phyloP scores from a whole-genome alignment of 148 eudicot species.

The Limonium bicolor region DNA sequence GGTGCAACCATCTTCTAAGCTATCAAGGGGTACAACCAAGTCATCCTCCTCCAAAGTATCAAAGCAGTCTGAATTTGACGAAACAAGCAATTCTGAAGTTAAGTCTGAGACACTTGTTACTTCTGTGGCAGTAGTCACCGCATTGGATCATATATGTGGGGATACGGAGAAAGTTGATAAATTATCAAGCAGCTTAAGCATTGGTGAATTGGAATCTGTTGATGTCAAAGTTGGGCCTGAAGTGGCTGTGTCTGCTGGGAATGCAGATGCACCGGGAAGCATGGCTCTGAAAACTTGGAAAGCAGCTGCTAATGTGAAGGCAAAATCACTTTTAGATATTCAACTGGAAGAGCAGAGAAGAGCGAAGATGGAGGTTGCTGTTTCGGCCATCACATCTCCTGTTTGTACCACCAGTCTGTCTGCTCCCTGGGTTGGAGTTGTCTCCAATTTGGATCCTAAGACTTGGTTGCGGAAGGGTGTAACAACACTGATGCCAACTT shows the following conservation, averaged over 20 bases:
- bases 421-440: conserved; percentile 69
- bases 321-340: conserved; percentile 81
- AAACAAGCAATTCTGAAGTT: not conserved
- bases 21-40: conserved; percentile 34
- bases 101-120: conserved; percentile 9
- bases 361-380: conserved; percentile 29
- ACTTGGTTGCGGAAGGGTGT: conserved; percentile 11
- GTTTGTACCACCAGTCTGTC: conserved; percentile 29
- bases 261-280: conserved; percentile 10
- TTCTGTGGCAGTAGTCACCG: conserved; percentile 9
- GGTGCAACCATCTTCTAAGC: conserved; percentile 40
- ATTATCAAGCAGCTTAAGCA: not conserved
- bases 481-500: conserved; percentile 12
- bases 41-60: conserved; percentile 11
- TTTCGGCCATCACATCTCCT: conserved; percentile 30
- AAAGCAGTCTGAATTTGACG: conserved; percentile 17
- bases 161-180: conserved; percentile 14
- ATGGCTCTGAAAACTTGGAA: conserved; percentile 63
- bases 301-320: conserved; percentile 75
- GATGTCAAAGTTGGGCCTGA: conserved; percentile 1
- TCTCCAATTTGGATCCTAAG: conserved; percentile 32
- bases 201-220: conserved; percentile 7
- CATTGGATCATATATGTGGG: conserved; percentile 5
- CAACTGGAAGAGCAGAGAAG: conserved; percentile 82
- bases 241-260: conserved; percentile 6